Percentiles rank a stretch among this genome's conserved stretches.
Conservation (phyloP, 495 filamentous ascomycete species). For the Xylaria telfairii region DNA sequence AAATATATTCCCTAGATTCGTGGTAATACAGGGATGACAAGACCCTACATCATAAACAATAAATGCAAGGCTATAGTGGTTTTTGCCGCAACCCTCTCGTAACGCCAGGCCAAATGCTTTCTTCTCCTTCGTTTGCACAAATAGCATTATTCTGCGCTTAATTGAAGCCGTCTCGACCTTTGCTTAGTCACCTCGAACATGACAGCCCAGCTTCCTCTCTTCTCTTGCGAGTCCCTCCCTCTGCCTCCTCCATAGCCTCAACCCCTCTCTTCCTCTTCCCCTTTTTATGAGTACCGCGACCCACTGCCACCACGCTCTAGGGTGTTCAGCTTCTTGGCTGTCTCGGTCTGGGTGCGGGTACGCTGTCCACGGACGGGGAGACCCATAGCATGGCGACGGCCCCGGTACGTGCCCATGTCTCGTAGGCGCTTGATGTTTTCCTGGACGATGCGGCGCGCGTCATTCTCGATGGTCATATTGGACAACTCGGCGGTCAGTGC, state of each 20-base stretch:
- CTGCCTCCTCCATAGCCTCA: neutral
- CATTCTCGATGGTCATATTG: conserved; percentile 92
- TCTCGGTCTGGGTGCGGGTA: conserved; percentile 83
- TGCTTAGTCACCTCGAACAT: neutral
- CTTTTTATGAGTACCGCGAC: conserved; percentile 26
- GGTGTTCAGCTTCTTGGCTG: conserved; percentile 78
- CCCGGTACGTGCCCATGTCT: conserved; percentile 91
- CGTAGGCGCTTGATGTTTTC: conserved; percentile 87
- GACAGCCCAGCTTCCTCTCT: neutral
- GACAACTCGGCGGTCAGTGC: conserved; percentile 84
- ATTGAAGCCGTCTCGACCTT: neutral
- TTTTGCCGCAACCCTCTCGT: neutral
- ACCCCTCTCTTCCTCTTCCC: conserved; percentile 24
- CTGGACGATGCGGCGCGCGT: conserved; percentile 73
- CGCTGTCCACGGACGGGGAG: conserved; percentile 87
- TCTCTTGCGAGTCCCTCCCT: neutral
- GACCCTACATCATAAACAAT: conserved; percentile 10
- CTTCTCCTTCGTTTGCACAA: neutral
- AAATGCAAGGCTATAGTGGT: neutral
- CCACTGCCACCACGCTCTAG: conserved; percentile 67
- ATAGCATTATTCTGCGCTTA: neutral
- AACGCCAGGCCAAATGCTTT: conserved; percentile 23
- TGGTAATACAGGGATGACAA: conserved; percentile 19
- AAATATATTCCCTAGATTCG: neutral
- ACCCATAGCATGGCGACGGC: conserved; percentile 86